These are phyloP conservation scores for Beauveria asiatica DNA, from an alignment of 2,329 filamentous ascomycete species.

Conservation along the genomic window DNA sequence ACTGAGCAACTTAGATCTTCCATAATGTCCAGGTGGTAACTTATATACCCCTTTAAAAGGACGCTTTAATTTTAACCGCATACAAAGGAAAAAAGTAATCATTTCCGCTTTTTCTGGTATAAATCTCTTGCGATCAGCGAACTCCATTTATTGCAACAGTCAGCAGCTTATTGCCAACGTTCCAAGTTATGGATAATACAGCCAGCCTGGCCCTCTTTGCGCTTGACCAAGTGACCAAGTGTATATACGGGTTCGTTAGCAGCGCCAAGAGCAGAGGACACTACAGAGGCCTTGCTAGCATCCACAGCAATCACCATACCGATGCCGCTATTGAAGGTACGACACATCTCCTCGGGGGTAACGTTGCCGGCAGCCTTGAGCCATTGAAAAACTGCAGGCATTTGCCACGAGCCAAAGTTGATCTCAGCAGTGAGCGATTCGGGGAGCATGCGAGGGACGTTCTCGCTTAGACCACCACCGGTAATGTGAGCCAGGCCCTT, in stretches of 20 bases:
- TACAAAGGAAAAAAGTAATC: neutral
- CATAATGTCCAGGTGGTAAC: neutral
- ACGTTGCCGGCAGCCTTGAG: conserved; percentile 68
- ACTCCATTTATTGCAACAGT: no score
- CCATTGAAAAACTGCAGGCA: conserved; percentile 80
- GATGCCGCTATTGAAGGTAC: conserved; percentile 90
- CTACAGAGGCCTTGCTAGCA: conserved; percentile 51
- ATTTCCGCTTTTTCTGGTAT: neutral
- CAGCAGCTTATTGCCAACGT: conserved; percentile 19
- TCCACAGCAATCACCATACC: conserved; percentile 88
- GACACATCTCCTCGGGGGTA: conserved; percentile 68
- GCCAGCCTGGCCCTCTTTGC: conserved; percentile 31
- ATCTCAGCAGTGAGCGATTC: conserved; percentile 69
- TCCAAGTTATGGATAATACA: conserved; percentile 28
- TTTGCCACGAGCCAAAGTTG: conserved; percentile 65
- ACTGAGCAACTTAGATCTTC: neutral
- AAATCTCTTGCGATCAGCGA: neutral
- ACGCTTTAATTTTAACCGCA: neutral
- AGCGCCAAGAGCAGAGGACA: conserved; percentile 50
- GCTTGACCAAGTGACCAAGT: conserved; percentile 62
- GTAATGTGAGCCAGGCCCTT: conserved; percentile 97
- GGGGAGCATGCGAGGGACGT: conserved; percentile 90
- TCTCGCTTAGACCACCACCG: conserved; percentile 85
- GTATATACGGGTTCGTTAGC: conserved; percentile 69
- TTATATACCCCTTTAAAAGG: neutral